Base-by-base conservation (phyloP, 768 basidiomycete species). In the Russula ochroleuca region DNA sequence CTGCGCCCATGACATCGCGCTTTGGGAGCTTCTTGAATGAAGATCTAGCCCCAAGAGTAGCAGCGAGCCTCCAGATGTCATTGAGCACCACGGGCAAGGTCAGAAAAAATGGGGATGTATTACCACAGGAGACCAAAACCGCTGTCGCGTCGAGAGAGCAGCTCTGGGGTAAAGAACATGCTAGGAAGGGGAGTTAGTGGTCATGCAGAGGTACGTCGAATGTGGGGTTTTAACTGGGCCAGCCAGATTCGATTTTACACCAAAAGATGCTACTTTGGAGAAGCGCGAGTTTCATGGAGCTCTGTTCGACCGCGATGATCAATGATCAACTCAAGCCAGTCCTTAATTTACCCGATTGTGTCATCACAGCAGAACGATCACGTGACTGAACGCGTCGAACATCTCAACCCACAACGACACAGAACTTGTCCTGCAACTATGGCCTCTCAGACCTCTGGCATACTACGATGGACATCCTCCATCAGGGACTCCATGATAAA, bases 41-140 rank as follows among this genome's bases (percentile, higher is more conserved):
- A n/a, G 90, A 89, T 75, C 87, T 89, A 9, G 92, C 86, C 47
- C 94, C 94, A 25, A 95, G 78, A 1, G 94, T 96, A 1, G 94
- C 93, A 9, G 92, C 92, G 25, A 96, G 84, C 94, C 94, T 96
- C 47, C 51, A 7, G 25, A 55, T 25, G 23, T 15, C 21, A 49
- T 54, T 64, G 23, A 55, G 63, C 35, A 54, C 31, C 21, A 43
- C 25, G 51, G 14, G 33, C 54, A 49, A 28, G 2, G 43, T 15
- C 25, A 19, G 33, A 65, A 63, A 62, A 59, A 23, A 43, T 5
- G 21, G 14, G 52, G 17, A 17, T 33, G 33, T 28, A 45, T 49
- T 73, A 91, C 92, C 92, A 94, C 21, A 93, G 78, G n/a, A 94
- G 82, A 62, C 93, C 94, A 70, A 91, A 94, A 15, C 93, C 91